Evolutionary conservation across 257 asterid species (phyloP).

Genomic region (Solanum corneliomulleri): DNA sequence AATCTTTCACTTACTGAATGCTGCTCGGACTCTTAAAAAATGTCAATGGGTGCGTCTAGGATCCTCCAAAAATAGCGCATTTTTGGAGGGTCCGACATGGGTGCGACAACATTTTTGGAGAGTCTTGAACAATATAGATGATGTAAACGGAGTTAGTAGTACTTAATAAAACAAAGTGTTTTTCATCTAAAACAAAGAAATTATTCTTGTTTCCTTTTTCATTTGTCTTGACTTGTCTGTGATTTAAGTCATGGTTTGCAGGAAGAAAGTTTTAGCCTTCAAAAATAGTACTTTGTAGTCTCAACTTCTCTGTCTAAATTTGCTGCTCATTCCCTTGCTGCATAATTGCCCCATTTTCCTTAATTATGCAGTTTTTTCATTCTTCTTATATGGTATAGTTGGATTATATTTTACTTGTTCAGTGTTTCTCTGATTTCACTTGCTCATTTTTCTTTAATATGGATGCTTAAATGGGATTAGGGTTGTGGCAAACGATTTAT

Average conservation of each 20-base stretch:
- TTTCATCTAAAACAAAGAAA: neutral
- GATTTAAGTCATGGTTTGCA: neutral
- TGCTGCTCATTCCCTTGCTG: neutral
- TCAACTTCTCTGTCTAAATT: neutral
- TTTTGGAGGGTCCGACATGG: neutral
- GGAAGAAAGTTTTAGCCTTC: neutral
- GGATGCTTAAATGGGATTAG: neutral
- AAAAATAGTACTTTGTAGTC: neutral
- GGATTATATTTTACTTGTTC: neutral
- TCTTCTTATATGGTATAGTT: neutral
- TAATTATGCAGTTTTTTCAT: neutral
- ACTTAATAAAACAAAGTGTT: neutral
- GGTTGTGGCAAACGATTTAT: neutral
- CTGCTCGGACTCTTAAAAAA: neutral
- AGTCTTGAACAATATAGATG: neutral
- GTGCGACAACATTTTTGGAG: neutral
- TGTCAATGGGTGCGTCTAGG: neutral
- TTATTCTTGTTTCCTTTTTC: neutral
- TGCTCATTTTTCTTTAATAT: neutral
- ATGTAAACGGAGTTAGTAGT: neutral
- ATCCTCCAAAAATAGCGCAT: neutral
- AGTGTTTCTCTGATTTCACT: neutral
- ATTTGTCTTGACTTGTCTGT: neutral
- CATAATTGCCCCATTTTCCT: neutral
- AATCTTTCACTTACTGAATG: neutral